Conservation (phyloP, 1,284 basidiomycete species). For the Pterula multifida region DNA sequence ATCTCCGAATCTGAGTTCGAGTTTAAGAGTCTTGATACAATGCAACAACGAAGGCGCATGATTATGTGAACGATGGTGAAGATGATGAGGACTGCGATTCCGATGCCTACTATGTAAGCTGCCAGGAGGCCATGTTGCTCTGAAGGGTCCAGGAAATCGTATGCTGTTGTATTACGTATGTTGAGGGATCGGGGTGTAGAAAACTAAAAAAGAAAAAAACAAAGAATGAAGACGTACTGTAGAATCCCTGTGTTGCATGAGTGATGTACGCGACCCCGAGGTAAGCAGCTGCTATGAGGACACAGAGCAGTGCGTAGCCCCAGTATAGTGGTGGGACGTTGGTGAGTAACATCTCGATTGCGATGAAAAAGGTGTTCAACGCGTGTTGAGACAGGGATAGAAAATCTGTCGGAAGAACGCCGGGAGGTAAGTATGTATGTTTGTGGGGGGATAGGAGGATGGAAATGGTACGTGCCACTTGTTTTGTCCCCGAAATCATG, state of each 20-base stretch:
- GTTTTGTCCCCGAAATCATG: background rate
- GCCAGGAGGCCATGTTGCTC: background rate
- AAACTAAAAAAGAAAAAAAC: background rate
- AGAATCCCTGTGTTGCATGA: slow-evolving; percentile 30
- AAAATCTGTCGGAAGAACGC: slow-evolving; percentile 20
- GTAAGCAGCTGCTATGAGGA: slow-evolving; percentile 30
- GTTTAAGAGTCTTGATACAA: background rate
- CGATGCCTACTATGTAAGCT: slow-evolving; percentile 1
- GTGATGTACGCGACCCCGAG: slow-evolving; percentile 39
- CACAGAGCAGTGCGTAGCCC: slow-evolving; percentile 25
- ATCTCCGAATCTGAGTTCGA: background rate
- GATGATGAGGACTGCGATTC: background rate
- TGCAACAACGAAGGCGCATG: background rate
- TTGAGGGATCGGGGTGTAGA: background rate
- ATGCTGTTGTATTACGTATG: background rate
- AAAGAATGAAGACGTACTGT: slow-evolving; percentile 22
- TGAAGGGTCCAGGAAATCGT: background rate
- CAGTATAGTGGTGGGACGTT: slow-evolving; percentile 28
- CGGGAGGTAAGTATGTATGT: background rate
- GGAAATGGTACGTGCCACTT: slow-evolving; percentile 11
- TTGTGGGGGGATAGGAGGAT: slow-evolving; percentile 16
- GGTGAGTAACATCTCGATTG: slow-evolving; percentile 34
- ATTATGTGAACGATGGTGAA: background rate
- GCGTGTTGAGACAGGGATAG: slow-evolving; percentile 34
- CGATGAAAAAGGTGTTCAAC: slow-evolving; percentile 30